Evolutionary conservation across 1,139 yeast species (phyloP), one percentile per base, ranked within the genome.

Genomic region (Candida pseudoviswanathii): DNA sequence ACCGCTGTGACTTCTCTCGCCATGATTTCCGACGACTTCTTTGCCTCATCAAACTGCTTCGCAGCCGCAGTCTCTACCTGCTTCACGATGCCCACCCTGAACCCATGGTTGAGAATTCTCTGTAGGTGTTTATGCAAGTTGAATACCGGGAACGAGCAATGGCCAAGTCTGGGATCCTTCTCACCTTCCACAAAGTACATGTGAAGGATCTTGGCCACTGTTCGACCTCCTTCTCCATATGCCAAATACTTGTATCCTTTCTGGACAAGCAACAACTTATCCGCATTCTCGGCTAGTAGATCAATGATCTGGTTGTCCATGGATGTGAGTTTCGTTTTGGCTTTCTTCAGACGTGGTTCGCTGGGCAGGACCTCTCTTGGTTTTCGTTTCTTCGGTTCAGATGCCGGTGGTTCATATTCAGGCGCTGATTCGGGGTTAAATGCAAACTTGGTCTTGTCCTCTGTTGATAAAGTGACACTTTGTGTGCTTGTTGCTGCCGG

Each of bases 181-280:
- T 70, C 68, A 37, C 79, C 59, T 0, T 95, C 92, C 0, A 88
- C 86, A 1, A 89, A 77, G 27, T 86, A 71, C 83, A 89, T 86
- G 53, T 87, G 85, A 37, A 90, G 67, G 10, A 86, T 75, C 46
- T 74, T 68, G 7, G 96, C 78, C 0, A 86, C 96, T 2, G 71
- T 72, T 16, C 71, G 74, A 0, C 98, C 98, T 68, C 92, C 97
- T 48, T 83, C 78, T 0, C 96, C 97, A 63, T 83, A 90, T 51
- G 91, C 84, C 61, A 88, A 88, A 69, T 84, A 94, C 65, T 90
- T 90, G 68, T 94, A 94, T 0, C 99, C 99, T 6, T 89, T 95
- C 62, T 94, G 95, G 25, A 94, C 77, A 0, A 94, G 84, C 5
- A 94, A 71, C 1, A 94, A 58, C 43, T 89, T 87, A 54, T 89